Base-by-base conservation (phyloP, 495 filamentous ascomycete genomes). In the Collariella sp. region DNA sequence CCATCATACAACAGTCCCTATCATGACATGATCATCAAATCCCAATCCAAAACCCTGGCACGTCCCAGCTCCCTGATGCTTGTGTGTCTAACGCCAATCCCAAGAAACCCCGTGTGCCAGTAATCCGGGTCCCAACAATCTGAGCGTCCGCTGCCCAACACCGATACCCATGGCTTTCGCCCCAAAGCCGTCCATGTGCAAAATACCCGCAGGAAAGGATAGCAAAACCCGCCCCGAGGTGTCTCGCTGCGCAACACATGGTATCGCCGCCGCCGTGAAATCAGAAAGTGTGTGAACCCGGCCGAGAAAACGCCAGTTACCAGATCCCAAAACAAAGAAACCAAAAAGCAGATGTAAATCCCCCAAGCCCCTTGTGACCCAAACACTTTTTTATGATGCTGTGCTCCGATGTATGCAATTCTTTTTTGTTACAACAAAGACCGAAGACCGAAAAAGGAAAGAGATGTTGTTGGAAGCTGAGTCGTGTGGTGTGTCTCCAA, bases 361-460 rank as follows among this genome's bases (percentile, higher is more conserved):
- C 26, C 48, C 59, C 63, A 46, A 48, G 19, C 48, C 54, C 48
- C 34, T 42, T 45, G 33, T 61, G 26, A 16, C 68, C 63, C 61
- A 68, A 68, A 70, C 49, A 64, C 60, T 67, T 75, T 76, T 67
- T 74, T 72, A 74, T 73, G 62, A 75, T 76, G 71, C 71, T 73
- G 70, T 74, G 70, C 72, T 74, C 73, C 72, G 65, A 67, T 73
- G 70, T 69, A 76, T 74, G 72, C 72, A 49, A 70, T 55, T 46
- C 34, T 72, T 66, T 68, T 67, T 70, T 68, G 71, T 59, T 75
- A 74, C 71, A 76, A 72, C 66, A 71, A 31, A 65, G 62, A 65
- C 62, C 65, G 52, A 40, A 49, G 39, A 36, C 48, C 38, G 36
- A 57, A 50, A 55, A 55, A 63, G 66, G 70, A 72, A 73, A 52